These are phyloP conservation scores for Rubia yunnanensis DNA, from an alignment of 257 asterid genomes.

Conservation along the genomic window DNA sequence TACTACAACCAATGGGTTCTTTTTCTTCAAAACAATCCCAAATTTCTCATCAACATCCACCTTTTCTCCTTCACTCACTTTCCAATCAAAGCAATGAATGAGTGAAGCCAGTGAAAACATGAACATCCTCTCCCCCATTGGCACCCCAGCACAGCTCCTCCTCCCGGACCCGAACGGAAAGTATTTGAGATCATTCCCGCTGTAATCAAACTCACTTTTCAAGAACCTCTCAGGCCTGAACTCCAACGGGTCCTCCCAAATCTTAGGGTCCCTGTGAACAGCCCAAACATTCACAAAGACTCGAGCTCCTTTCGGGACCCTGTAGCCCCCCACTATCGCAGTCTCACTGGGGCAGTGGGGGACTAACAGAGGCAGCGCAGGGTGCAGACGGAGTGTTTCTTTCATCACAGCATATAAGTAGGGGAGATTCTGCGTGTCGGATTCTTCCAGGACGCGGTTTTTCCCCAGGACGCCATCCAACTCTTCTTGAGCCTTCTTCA, in stretches of 20 bases:
- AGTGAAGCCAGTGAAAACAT: conserved; percentile 13
- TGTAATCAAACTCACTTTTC: conserved; percentile 29
- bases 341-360: conserved; percentile 60
- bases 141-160: conserved; percentile 13
- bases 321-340: conserved; percentile 33
- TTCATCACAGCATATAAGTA: conserved; percentile 48
- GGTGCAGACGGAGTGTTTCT: conserved; percentile 49
- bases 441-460: conserved; percentile 37
- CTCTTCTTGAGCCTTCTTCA: conserved; percentile 40
- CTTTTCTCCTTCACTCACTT: background rate
- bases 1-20: background rate
- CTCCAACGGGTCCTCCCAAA: conserved; percentile 42
- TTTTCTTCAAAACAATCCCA: background rate
- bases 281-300: conserved; percentile 68
- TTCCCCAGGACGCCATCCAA: conserved; percentile 39
- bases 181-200: conserved; percentile 24
- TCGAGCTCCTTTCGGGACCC: conserved; percentile 39
- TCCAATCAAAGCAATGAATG: conserved; percentile 13
- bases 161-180: conserved; percentile 15
- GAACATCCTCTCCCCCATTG: conserved; percentile 17
- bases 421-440: conserved; percentile 36
- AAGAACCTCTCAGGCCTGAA: conserved; percentile 45
- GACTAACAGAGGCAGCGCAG: conserved; percentile 52
- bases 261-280: conserved; percentile 40
- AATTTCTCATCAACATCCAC: background rate